Evolutionary conservation across 805 yeast species (phyloP).

Genomic region (Starmerella vaccinii): DNA sequence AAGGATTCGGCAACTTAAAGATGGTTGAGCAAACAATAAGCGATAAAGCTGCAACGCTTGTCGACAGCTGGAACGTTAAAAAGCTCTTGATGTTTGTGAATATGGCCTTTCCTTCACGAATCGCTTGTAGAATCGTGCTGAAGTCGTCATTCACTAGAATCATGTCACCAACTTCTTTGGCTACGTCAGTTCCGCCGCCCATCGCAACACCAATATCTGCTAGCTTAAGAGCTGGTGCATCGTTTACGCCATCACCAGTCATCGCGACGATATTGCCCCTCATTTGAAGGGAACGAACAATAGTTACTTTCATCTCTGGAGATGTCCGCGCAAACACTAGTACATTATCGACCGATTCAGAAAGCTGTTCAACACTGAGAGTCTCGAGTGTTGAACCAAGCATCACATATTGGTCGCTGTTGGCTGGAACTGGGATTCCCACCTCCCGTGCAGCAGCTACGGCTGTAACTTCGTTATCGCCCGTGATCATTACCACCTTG

Average conservation of each 20-base stretch:
- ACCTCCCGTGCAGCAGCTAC: conserved; percentile 43
- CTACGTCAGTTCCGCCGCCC: conserved; percentile 91
- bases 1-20: conserved; percentile 81
- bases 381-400: conserved; percentile 75
- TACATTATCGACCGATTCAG: conserved; percentile 68
- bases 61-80: conserved; percentile 88
- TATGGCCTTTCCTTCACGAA: conserved; percentile 95
- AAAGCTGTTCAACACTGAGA: conserved; percentile 60
- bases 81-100: conserved; percentile 92
- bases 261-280: conserved; percentile 94
- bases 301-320: conserved; percentile 45
- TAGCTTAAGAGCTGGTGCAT: conserved; percentile 93
- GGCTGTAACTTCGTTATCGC: conserved; percentile 46
- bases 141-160: conserved; percentile 94
- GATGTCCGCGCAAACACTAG: conserved; percentile 40
- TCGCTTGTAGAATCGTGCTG: conserved; percentile 83
- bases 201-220: conserved; percentile 95
- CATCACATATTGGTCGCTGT: conserved; percentile 56
- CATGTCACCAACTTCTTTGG: conserved; percentile 98
- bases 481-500: conserved; percentile 96
- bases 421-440: conserved; percentile 55
- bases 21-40: conserved; percentile 79
- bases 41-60: conserved; percentile 89
- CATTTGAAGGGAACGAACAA: conserved; percentile 41
- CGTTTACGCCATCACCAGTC: conserved; percentile 99